Evolutionary conservation across 2,329 filamentous ascomycete genomes (phyloP).

Genomic region (Biscogniauxia mediterranea): DNA sequence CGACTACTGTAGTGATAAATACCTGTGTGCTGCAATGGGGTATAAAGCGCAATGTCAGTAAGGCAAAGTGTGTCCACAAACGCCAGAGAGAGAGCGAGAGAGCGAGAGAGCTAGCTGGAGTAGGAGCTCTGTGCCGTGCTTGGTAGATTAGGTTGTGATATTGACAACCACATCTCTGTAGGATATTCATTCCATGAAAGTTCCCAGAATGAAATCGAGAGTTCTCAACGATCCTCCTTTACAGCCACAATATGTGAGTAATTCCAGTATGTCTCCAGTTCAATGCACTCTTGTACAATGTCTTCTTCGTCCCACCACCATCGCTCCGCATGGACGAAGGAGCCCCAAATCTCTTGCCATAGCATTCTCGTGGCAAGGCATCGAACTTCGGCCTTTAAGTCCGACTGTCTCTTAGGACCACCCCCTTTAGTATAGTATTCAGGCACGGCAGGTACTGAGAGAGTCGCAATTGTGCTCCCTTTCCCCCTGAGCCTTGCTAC

Average conservation of each 20-base stretch:
- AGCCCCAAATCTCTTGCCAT: conserved; percentile 62
- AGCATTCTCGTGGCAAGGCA: conserved; percentile 54
- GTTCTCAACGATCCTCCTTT: conserved; percentile 37
- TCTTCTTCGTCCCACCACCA: conserved; percentile 64
- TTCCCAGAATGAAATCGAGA: background rate
- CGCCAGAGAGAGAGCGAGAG: background rate
- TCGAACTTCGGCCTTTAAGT: conserved; percentile 46
- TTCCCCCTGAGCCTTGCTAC: conserved; percentile 51
- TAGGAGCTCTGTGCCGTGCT: background rate
- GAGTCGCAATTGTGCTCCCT: conserved; percentile 47
- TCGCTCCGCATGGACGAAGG: conserved; percentile 44
- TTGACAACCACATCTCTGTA: background rate
- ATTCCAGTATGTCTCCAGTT: conserved; percentile 56
- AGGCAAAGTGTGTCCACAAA: conserved; percentile 4
- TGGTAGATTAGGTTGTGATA: background rate
- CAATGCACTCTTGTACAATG: conserved; percentile 54
- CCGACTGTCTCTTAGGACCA: conserved; percentile 28
- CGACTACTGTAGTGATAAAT: conserved; percentile 12
- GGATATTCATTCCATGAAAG: background rate
- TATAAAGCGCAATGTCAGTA: conserved; percentile 15
- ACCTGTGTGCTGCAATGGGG: conserved; percentile 11
- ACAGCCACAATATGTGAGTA: conserved; percentile 57
- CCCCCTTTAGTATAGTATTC: conserved; percentile 18
- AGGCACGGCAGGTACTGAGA: conserved; percentile 48
- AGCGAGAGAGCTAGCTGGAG: conserved; percentile 1